These are phyloP conservation scores for Cylindrodendrum hubeiense DNA, from an alignment of 2,329 filamentous ascomycete genomes.

Conservation along the genomic window DNA sequence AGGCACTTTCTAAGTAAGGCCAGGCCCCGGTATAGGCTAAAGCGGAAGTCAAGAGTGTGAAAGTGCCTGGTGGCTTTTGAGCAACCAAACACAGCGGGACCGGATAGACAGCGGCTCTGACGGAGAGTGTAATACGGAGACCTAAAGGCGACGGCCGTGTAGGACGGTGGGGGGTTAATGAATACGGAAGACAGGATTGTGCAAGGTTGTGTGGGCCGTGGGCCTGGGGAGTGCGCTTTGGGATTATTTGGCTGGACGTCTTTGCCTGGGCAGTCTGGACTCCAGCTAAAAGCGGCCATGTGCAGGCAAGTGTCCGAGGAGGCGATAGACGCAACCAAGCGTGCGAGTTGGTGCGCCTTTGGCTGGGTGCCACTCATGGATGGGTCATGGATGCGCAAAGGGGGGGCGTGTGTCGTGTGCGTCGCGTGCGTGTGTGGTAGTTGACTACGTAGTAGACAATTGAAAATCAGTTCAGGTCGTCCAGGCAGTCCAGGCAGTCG, in stretches of 20 bases:
- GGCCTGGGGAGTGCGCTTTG: background rate
- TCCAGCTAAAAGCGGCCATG: constrained; percentile 18
- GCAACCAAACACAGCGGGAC: background rate
- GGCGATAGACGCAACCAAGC: constrained; percentile 19
- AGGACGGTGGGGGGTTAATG: constrained; percentile 3
- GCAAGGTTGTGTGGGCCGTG: constrained; percentile 15
- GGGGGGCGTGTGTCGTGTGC: background rate
- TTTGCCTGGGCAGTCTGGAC: background rate
- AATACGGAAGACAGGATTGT: constrained; percentile 3
- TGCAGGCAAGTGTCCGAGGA: background rate
- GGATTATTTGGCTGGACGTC: background rate
- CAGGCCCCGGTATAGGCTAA: background rate
- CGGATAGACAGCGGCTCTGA: no score
- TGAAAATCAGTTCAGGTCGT: background rate
- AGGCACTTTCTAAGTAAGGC: background rate
- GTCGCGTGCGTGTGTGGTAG: background rate
- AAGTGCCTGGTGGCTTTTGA: background rate
- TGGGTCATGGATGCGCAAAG: constrained; percentile 14
- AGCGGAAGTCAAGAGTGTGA: background rate
- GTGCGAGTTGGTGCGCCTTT: constrained; percentile 6
- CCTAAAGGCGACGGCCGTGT: constrained; percentile 7
- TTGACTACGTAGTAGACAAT: no score
- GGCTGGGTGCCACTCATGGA: constrained; percentile 23
- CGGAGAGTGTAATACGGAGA: background rate
- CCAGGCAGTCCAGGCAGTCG: background rate